These are phyloP conservation scores for Polygonum maritimum DNA, from an alignment of 148 eudicot genomes.

Conservation along the genomic window DNA sequence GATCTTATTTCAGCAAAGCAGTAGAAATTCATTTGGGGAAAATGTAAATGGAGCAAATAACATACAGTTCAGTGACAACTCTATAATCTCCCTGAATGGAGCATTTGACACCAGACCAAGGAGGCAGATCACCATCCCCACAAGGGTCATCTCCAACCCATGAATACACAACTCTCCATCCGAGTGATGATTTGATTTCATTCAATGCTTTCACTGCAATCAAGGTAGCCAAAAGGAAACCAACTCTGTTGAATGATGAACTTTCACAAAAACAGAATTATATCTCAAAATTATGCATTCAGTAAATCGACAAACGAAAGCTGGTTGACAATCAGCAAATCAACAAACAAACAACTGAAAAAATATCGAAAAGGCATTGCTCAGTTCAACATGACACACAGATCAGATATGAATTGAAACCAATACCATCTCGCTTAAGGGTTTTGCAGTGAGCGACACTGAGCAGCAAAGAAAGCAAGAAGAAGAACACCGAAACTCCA, in stretches of 20 bases:
- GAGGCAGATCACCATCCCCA: conserved; percentile 93
- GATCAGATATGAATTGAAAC: neutral
- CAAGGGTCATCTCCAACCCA: conserved; percentile 99
- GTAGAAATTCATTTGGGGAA: neutral
- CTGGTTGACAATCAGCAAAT: neutral
- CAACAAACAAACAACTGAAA: neutral
- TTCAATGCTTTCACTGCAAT: conserved; percentile 48
- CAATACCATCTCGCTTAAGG: conserved; percentile 56
- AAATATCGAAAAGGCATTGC: neutral
- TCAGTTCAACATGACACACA: neutral
- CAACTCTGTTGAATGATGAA: neutral
- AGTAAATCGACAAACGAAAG: neutral
- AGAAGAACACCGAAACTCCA: conserved; percentile 18
- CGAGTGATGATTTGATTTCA: conserved; percentile 95
- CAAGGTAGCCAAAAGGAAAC: neutral
- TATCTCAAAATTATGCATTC: neutral
- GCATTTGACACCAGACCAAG: conserved; percentile 91
- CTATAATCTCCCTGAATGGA: conserved; percentile 55
- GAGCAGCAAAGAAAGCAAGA: conserved; percentile 26
- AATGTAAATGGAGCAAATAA: neutral
- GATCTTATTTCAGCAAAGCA: neutral
- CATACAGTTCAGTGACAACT: conserved; percentile 64
- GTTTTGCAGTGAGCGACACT: conserved; percentile 36
- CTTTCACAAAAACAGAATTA: neutral
- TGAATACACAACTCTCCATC: conserved; percentile 98